These are phyloP conservation scores for Termitomyces sp. DNA, from an alignment of 768 basidiomycete species.

Conservation along the genomic window DNA sequence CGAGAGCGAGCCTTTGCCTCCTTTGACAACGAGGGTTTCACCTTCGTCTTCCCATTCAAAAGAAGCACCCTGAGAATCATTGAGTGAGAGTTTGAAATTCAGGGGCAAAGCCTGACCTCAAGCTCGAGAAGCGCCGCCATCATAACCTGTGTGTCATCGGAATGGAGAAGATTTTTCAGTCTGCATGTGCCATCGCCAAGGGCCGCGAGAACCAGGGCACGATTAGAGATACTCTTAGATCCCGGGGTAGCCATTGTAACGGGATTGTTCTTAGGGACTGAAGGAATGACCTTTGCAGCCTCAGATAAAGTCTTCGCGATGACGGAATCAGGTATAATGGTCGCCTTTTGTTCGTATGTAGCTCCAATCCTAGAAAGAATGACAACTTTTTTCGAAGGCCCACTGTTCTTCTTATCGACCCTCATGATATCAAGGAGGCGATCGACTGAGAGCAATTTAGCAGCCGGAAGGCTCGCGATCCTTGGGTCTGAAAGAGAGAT, in stretches of 20 bases:
- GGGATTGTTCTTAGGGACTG: slow-evolving; percentile 58
- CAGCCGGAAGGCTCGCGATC: slow-evolving; percentile 68
- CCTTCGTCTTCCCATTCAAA: slow-evolving; percentile 97
- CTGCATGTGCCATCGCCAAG: slow-evolving; percentile 86
- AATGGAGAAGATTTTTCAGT: slow-evolving; percentile 88
- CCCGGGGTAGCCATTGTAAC: slow-evolving; percentile 88
- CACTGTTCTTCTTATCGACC: slow-evolving; percentile 97
- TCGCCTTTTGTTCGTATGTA: slow-evolving; percentile 90
- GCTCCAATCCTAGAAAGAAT: slow-evolving; percentile 88
- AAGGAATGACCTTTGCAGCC: slow-evolving; percentile 73
- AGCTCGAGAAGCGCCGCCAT: slow-evolving; percentile 91
- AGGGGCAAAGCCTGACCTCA: slow-evolving; percentile 48
- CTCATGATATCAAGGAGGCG: slow-evolving; percentile 90
- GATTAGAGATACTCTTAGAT: slow-evolving; percentile 94
- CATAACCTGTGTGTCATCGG: slow-evolving; percentile 99
- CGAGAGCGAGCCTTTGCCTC: slow-evolving; percentile 77
- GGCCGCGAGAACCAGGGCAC: slow-evolving; percentile 90
- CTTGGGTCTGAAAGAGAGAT: slow-evolving; percentile 76
- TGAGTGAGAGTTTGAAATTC: slow-evolving; percentile 7
- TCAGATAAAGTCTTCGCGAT: slow-evolving; percentile 83
- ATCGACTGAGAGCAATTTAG: slow-evolving; percentile 73
- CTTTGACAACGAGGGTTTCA: slow-evolving; percentile 89
- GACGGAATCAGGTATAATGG: slow-evolving; percentile 74
- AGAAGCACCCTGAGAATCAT: slow-evolving; percentile 65
- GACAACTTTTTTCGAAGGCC: slow-evolving; percentile 90